Percentiles rank a stretch among this genome's conserved stretches.
Conservation (phyloP, 2,329 filamentous ascomycete genomes). For the Chaetomium sp. region DNA sequence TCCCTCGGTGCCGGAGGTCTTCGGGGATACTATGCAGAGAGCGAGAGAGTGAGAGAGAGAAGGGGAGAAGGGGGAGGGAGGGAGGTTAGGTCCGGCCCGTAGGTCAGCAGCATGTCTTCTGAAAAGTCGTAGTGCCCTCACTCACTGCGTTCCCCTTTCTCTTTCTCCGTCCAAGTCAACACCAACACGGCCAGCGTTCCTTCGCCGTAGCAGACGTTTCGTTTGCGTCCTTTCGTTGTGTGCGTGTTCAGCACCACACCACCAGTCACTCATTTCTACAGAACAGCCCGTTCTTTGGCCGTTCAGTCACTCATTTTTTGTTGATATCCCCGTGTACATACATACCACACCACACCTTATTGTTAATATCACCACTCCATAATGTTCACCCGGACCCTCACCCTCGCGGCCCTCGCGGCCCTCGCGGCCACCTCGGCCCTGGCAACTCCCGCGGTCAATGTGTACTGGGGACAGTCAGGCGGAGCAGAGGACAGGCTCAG, state of each 20-base stretch:
- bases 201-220: conserved; percentile 27
- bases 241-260: conserved; percentile 18
- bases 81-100: too few relatives aligned
- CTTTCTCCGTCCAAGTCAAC: conserved; percentile 22
- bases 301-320: conserved; percentile 19
- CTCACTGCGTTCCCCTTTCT: conserved; percentile 7
- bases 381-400: conserved; percentile 25
- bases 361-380: conserved; percentile 17
- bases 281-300: conserved; percentile 15
- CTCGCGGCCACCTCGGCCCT: conserved; percentile 23
- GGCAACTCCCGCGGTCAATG: conserved; percentile 25
- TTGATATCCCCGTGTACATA: conserved; percentile 1
- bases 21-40: too few relatives aligned
- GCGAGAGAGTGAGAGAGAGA: too few relatives aligned
- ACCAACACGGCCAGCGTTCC: conserved; percentile 23
- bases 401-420: conserved; percentile 24
- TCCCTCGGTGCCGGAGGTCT: not conserved
- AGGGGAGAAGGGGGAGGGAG: too few relatives aligned
- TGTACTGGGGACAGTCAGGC: conserved; percentile 31
- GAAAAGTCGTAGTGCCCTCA: conserved; percentile 16
- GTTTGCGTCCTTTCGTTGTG: conserved; percentile 32
- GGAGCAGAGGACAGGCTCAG: conserved; percentile 17
- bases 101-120: conserved; percentile 2
- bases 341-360: conserved; percentile 2
- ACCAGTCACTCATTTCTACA: conserved; percentile 26